Base-by-base conservation (phyloP, 805 yeast genomes). In the Wickerhamiella allomyrinae region DNA sequence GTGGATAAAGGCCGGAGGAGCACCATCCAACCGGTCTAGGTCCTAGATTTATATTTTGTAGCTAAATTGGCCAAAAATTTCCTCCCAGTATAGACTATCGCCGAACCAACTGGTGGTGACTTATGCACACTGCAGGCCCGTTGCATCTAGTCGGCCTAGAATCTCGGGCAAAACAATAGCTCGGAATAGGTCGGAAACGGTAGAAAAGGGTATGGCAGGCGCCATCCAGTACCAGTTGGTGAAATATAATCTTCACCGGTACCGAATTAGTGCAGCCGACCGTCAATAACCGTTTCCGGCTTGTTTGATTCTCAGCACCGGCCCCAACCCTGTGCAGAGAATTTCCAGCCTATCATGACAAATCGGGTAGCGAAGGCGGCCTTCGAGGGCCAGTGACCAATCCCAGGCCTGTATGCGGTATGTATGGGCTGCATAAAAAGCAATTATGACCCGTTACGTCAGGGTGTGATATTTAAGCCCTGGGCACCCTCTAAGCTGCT, bases 341-440 rank as follows among this genome's bases (percentile, higher is more conserved):
- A 34, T 15, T 36, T 22, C 24, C 27, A 36, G 23, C 27, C 39
- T 10, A 21, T 13, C 14, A 15, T 36, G 23, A 36, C 39, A 20
- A 36, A 36, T 36, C 39, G 29, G 39, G 39, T 22, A 36, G 29
- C 23, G 19, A 15, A 23, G 27, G 27, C 29, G 20, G 29, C 29
- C 5, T n/a, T 15, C 29, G 24, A 8, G n/a, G 29, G 21, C 25
- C n/a, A 13, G 31, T 34, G 41, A 29, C 47, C 47, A 45, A 45
- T 45, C 42, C 42, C 41, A 41, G 42, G 37, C n/a, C 45, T 42
- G 41, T 24, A 45, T 45, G 45, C 33, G 27, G 37, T 36, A 22
- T 41, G 44, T 40, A 31, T 27, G 20, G 29, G 35, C 25, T 45
- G 47, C 47, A 45, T 23, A 45, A 36, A 45, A 44, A 45, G 40